Conservation (phyloP, 805 yeast genomes). For the Kazachstania viticola region DNA sequence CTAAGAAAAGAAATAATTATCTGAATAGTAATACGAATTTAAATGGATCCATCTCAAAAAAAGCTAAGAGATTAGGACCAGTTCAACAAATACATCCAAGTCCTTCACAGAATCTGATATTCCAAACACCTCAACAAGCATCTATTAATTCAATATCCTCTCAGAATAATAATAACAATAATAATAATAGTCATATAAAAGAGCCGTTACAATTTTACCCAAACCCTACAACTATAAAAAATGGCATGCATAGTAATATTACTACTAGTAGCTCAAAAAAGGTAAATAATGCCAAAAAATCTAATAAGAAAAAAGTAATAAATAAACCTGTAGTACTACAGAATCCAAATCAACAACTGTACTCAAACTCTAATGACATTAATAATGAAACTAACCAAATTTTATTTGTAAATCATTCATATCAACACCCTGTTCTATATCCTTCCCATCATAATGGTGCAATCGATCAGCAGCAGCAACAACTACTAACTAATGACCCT, state of each 20-base stretch:
- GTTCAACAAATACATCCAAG: constrained; percentile 21
- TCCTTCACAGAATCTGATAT: constrained; percentile 24
- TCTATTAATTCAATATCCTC: constrained; percentile 1
- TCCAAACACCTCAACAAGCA: constrained; percentile 24
- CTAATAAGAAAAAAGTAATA: neutral
- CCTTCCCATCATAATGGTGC: neutral
- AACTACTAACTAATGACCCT: neutral
- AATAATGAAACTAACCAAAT: neutral
- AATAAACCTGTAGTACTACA: too few species aligned
- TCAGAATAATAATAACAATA: neutral
- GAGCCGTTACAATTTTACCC: constrained; percentile 26
- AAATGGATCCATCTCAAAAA: constrained; percentile 3
- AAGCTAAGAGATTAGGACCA: constrained; percentile 3
- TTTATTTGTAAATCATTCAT: neutral
- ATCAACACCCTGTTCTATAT: neutral
- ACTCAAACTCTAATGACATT: too few species aligned
- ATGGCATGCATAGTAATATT: constrained; percentile 1
- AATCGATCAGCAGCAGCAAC: neutral
- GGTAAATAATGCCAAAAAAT: constrained; percentile 1
- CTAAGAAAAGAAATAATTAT: constrained; percentile 13
- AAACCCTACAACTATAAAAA: constrained; percentile 9
- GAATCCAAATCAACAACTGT: too few species aligned
- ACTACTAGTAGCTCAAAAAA: neutral
- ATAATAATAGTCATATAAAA: constrained; percentile 10
- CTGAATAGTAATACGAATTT: constrained; percentile 3